Conservation (phyloP, 805 yeast species). For the Myxozyma geophila region DNA sequence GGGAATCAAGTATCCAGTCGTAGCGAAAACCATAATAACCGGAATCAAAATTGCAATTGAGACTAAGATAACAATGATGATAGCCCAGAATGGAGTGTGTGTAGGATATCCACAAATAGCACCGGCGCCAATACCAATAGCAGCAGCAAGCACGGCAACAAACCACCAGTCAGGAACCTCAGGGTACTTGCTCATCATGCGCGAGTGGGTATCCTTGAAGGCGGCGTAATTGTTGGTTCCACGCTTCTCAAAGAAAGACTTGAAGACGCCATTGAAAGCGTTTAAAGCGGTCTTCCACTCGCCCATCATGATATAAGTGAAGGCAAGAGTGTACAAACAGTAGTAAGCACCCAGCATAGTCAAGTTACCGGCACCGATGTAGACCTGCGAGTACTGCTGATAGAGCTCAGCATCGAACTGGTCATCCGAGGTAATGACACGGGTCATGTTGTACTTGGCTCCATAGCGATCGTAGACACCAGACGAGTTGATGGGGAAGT, state of each 20-base stretch:
- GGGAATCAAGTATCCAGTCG: constrained; percentile 59
- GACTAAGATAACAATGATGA: constrained; percentile 60
- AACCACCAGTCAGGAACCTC: constrained; percentile 83
- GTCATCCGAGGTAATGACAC: constrained; percentile 9
- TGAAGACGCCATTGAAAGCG: constrained; percentile 47
- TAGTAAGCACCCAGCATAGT: constrained; percentile 58
- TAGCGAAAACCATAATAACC: constrained; percentile 63
- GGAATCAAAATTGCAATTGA: constrained; percentile 64
- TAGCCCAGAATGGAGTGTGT: constrained; percentile 67
- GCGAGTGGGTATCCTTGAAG: constrained; percentile 51
- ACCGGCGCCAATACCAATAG: constrained; percentile 44
- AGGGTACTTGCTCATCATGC: constrained; percentile 59
- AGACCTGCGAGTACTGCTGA: constrained; percentile 64
- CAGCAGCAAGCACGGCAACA: constrained; percentile 51
- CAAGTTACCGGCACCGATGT: constrained; percentile 56
- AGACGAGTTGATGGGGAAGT: constrained; percentile 26
- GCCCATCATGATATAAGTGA: constrained; percentile 52
- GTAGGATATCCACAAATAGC: constrained; percentile 50
- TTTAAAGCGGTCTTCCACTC: constrained; percentile 48
- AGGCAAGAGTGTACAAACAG: constrained; percentile 57
- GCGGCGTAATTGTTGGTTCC: constrained; percentile 53
- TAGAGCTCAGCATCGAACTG: constrained; percentile 54
- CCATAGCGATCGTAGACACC: constrained; percentile 25
- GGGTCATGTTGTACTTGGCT: constrained; percentile 18
- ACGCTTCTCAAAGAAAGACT: constrained; percentile 40